Base-by-base conservation (phyloP, 306 rosid genomes). In the Rosa multiflora region DNA sequence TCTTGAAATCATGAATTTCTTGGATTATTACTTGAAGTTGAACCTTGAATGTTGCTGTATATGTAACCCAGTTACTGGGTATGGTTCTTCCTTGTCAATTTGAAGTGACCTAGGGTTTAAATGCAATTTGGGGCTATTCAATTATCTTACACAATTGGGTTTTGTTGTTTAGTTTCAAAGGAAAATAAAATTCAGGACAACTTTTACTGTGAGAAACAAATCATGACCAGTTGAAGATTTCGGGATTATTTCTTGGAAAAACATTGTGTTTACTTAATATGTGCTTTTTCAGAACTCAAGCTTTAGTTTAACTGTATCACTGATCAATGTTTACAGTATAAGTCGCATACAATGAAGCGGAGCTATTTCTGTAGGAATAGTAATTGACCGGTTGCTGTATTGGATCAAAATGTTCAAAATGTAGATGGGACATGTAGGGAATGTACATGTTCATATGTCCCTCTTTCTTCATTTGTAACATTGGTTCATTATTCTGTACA, bases 1-100 rank as follows among this genome's bases (percentile, higher is more conserved):
- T 76, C 79, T 47, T 76, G 79, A 76, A 76, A 43, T 43, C 17
- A 8, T 40, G 70, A 62, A 23, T 43, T 43, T 39, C 21, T 40
- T 73, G n/a, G 46, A 20, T 13, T 6, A 48, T 32, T 32, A 7
- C 15, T 44, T 12, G 52, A 29, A 49, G 13, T 29, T 49, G 76
- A 32, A 9, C 62, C 76, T 17, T 72, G 62, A 51, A 72, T 49
- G 15, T 51, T 72, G 21, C 13, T 66, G 70, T 37, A 35, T 17
- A 37, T 35, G 20, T 62, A 63, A 14, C n/a, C 20, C n/a, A 63
- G 15, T 63, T 2, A 11, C 32, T 32, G 47, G 47, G 47, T 66
- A 15, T 67, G 46, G 12, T 2, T 63, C 11, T 73, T 67, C 13
- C 32, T 43, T 23, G 59, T 11, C 44, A 26, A 12, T 58, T 43